phyloP scores from a whole-genome alignment of 108 stramenopile species.

The Skeletonema marinoi region DNA sequence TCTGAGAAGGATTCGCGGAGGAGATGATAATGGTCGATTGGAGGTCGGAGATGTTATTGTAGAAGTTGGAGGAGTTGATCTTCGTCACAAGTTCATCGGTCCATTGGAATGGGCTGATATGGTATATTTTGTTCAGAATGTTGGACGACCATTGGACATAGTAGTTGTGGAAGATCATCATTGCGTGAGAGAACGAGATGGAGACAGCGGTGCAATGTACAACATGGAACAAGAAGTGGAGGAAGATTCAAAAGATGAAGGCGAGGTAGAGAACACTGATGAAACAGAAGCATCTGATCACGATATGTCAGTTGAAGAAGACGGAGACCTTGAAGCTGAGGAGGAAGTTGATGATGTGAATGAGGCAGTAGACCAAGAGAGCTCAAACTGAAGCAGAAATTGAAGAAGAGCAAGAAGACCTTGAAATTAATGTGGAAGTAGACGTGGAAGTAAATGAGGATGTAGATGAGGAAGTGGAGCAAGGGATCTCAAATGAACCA shows the following conservation, averaged over 20 bases:
- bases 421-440: too few species aligned
- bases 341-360: not conserved
- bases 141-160: conserved; percentile 46
- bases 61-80: conserved; percentile 85
- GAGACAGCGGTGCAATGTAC: not conserved
- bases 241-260: not conserved
- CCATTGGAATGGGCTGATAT: conserved; percentile 48
- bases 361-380: not conserved
- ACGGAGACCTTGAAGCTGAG: not conserved
- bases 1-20: conserved; percentile 54
- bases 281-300: not conserved
- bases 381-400: too few species aligned
- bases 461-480: too few species aligned
- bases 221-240: not conserved
- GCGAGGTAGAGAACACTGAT: not conserved
- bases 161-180: conserved; percentile 36
- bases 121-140: conserved; percentile 49
- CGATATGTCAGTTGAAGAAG: not conserved
- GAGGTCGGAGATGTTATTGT: conserved; percentile 77
- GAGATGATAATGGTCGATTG: conserved; percentile 44
- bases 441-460: too few species aligned
- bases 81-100: conserved; percentile 51
- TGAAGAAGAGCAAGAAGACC: too few species aligned
- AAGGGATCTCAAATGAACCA: too few species aligned
- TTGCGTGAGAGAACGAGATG: conserved; percentile 21